These are phyloP conservation scores for Hypoxylon crocopeplum DNA, from an alignment of 495 filamentous ascomycete genomes.

Conservation along the genomic window DNA sequence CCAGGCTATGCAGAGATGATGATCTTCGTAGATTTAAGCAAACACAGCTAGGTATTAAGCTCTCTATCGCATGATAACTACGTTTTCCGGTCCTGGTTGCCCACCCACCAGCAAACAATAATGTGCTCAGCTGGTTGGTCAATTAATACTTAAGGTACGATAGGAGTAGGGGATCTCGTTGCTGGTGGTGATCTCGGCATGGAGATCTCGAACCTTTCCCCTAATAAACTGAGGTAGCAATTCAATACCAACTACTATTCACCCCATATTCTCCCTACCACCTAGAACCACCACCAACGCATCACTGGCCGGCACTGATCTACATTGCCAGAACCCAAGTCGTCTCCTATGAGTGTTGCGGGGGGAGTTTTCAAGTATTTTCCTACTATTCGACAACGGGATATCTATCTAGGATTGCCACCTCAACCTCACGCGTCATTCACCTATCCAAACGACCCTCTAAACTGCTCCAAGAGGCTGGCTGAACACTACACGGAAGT, in stretches of 20 bases:
- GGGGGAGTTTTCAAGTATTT: neutral
- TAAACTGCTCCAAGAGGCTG: too few relatives aligned
- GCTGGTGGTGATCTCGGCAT: slow-evolving; percentile 20
- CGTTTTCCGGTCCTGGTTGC: too few relatives aligned
- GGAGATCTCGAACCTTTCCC: slow-evolving; percentile 30
- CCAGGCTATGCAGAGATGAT: slow-evolving; percentile 18
- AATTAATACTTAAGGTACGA: neutral
- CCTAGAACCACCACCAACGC: slow-evolving; percentile 13
- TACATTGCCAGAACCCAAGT: neutral
- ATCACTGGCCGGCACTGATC: slow-evolving; percentile 23
- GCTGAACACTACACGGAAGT: too few relatives aligned
- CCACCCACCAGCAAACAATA: neutral
- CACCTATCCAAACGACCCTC: too few relatives aligned
- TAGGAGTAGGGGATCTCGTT: slow-evolving; percentile 18
- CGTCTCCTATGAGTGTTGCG: slow-evolving; percentile 8
- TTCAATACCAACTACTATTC: slow-evolving; percentile 11
- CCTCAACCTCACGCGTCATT: too few relatives aligned
- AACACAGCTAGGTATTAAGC: neutral
- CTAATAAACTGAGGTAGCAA: slow-evolving; percentile 25
- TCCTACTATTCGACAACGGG: too few relatives aligned
- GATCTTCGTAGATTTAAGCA: slow-evolving; percentile 18
- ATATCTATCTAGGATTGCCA: too few relatives aligned
- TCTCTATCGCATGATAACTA: neutral
- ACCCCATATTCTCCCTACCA: neutral
- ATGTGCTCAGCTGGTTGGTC: neutral